phyloP scores from a whole-genome alignment of 139 green algal genomes.

The Coelastrella sp. region DNA sequence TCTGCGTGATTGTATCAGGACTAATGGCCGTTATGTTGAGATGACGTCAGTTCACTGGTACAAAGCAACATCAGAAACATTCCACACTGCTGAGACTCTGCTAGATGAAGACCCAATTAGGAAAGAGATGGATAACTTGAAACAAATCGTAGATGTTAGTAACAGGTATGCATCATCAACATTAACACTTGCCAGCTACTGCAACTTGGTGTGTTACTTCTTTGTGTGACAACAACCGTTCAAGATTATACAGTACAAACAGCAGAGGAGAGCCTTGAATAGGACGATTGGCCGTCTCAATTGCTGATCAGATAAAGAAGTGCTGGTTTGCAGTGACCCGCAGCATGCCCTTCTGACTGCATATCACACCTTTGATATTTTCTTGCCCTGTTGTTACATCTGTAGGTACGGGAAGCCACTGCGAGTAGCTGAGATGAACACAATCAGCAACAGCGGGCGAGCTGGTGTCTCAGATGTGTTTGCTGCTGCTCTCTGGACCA shows the following conservation, averaged over 20 bases:
- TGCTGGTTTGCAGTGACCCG: no score
- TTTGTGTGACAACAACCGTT: no score
- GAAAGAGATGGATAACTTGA: slow-evolving; percentile 48
- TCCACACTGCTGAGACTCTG: slow-evolving; percentile 31
- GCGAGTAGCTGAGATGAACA: slow-evolving; percentile 50
- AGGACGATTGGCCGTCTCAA: no score
- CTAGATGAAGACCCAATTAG: slow-evolving; percentile 46
- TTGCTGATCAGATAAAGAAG: no score
- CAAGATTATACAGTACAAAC: no score
- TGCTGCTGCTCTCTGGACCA: slow-evolving; percentile 42
- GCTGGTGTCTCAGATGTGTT: slow-evolving; percentile 47
- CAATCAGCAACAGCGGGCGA: slow-evolving; percentile 52
- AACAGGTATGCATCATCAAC: neutral
- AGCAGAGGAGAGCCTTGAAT: no score
- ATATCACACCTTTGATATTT: neutral
- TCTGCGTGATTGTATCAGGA: no score
- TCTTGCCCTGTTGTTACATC: neutral
- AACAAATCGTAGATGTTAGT: slow-evolving; percentile 30
- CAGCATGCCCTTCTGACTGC: no score
- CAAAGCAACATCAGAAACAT: slow-evolving; percentile 43
- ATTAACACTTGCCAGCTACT: no score
- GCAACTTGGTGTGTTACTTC: no score
- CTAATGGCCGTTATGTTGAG: slow-evolving; percentile 28
- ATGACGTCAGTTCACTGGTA: slow-evolving; percentile 52
- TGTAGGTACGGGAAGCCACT: slow-evolving; percentile 45